Evolutionary conservation across 2,329 filamentous ascomycete species (phyloP), one percentile per base, ranked within the genome.

Genomic region (Calonectria honghensis): DNA sequence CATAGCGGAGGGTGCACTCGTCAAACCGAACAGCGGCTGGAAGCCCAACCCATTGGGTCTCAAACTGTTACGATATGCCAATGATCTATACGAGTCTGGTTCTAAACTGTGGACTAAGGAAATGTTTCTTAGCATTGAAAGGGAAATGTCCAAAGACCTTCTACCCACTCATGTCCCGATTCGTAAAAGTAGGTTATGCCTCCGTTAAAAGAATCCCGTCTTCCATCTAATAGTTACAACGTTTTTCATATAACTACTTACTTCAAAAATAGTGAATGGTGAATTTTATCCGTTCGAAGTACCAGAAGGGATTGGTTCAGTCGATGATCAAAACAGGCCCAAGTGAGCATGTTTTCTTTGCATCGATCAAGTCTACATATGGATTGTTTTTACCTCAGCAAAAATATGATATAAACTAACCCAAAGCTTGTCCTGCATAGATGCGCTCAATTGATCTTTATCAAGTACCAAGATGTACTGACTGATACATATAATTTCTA

Each of bases 51-150:
- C 14, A 6, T 3, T 41, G 4, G 37, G 57, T 14, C 6, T 41
- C 3, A 18, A 41, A 3, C 7, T 63, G 10, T 6, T 11, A 6
- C 24, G 63, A 18, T 51, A 71, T 31, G 18, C 67, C n/a, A n/a
- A 20, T 4, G 31, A 63, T 32, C 16, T 74, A 3, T 74, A 74
- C 32, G 59, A 16, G 0, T 66, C 67, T 3, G 72, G 72, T 7
- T 61, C 72, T 6, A 66, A 52, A 20, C 6, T 74, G 18, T 74
- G 61, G 68, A 74, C 72, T 51, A 74, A 71, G 20, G 72, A 70
- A 10, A 63, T 68, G 59, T 41, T 73, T n/a, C 20, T 45, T 29
- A 7, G n/a, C 6, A 32, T 66, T 29, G 71, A 73, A 37, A 29
- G 48, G n/a, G 70, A 73, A 16, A 10, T 73, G 16, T 66, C 70